These are phyloP conservation scores for Phytopythium oedochilum DNA, from an alignment of 352 stramenopile species.

Conservation along the genomic window DNA sequence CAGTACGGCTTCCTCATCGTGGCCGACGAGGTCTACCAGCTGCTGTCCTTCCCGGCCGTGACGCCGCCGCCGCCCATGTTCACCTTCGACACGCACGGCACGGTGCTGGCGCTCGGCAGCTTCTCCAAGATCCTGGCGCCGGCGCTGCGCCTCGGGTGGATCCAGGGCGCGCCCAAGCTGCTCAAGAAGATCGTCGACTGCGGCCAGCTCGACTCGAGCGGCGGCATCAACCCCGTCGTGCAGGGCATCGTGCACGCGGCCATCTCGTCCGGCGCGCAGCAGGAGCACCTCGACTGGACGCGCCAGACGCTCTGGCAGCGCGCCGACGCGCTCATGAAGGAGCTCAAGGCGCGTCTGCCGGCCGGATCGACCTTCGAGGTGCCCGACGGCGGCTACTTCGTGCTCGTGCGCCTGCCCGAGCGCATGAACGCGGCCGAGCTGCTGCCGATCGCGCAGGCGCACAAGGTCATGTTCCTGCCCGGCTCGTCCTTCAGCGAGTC, in stretches of 20 bases:
- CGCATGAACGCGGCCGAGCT: constrained; percentile 73
- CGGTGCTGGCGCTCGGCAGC: constrained; percentile 86
- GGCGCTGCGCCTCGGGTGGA: constrained; percentile 88
- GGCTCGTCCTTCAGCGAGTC: constrained; percentile 77
- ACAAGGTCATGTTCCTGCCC: constrained; percentile 86
- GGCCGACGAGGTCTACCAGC: constrained; percentile 94
- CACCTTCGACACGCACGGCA: constrained; percentile 77
- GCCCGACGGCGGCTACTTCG: constrained; percentile 86
- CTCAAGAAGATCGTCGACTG: constrained; percentile 71
- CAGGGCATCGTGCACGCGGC: constrained; percentile 82
- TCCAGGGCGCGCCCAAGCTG: constrained; percentile 67
- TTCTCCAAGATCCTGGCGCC: constrained; percentile 96
- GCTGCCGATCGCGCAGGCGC: constrained; percentile 71
- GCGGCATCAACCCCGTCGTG: constrained; percentile 92
- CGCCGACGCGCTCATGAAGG: constrained; percentile 70
- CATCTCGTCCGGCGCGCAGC: constrained; percentile 63
- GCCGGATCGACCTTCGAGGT: constrained; percentile 66
- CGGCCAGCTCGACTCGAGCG: constrained; percentile 90
- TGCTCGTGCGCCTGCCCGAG: constrained; percentile 77
- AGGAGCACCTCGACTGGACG: constrained; percentile 73
- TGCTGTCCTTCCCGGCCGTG: constrained; percentile 90
- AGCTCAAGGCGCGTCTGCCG: constrained; percentile 59
- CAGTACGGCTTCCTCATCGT: constrained; percentile 90
- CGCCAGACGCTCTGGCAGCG: constrained; percentile 70
- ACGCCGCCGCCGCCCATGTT: constrained; percentile 82